A percentile compares a stretch with the other conserved stretches of the same genome.
phyloP scores from a whole-genome alignment of 768 basidiomycete species.

The Neoboletus brunneissimus region DNA sequence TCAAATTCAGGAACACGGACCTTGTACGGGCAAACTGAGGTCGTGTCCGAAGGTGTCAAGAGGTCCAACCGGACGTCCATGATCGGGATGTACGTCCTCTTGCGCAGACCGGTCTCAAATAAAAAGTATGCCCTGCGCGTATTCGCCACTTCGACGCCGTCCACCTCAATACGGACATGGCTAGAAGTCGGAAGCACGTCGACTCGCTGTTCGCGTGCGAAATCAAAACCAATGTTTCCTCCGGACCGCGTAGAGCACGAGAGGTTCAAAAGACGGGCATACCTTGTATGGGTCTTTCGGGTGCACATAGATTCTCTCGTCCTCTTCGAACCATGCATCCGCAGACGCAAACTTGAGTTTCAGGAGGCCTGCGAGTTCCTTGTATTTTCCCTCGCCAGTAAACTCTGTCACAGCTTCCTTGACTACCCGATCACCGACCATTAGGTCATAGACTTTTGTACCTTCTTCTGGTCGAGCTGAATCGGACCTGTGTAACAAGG shows the following conservation, averaged over 20 bases:
- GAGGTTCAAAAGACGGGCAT: not conserved
- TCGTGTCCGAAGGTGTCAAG: slow-evolving; percentile 45
- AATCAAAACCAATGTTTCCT: not conserved
- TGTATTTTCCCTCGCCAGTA: slow-evolving; percentile 26
- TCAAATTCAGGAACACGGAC: slow-evolving; percentile 29
- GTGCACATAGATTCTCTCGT: slow-evolving; percentile 57
- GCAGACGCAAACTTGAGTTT: slow-evolving; percentile 48
- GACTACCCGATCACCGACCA: slow-evolving; percentile 40
- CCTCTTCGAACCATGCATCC: slow-evolving; percentile 70
- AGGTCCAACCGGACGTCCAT: slow-evolving; percentile 52
- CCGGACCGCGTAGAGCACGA: no score
- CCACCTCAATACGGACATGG: slow-evolving; percentile 56
- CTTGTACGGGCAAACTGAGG: slow-evolving; percentile 63
- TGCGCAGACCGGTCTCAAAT: slow-evolving; percentile 55
- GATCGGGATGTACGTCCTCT: slow-evolving; percentile 61
- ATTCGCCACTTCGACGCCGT: slow-evolving; percentile 62
- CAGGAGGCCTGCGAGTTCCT: slow-evolving; percentile 45
- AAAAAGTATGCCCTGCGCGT: slow-evolving; percentile 52
- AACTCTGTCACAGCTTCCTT: slow-evolving; percentile 39
- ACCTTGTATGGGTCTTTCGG: slow-evolving; percentile 74
- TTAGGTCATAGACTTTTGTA: slow-evolving; percentile 44
- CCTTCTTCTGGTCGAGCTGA: slow-evolving; percentile 31
- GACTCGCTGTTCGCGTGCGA: slow-evolving; percentile 42
- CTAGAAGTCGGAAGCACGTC: slow-evolving; percentile 61
- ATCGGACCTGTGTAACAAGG: slow-evolving; percentile 38